These are phyloP conservation scores for Hericium coralloides DNA, from an alignment of 768 basidiomycete species.

Conservation along the genomic window DNA sequence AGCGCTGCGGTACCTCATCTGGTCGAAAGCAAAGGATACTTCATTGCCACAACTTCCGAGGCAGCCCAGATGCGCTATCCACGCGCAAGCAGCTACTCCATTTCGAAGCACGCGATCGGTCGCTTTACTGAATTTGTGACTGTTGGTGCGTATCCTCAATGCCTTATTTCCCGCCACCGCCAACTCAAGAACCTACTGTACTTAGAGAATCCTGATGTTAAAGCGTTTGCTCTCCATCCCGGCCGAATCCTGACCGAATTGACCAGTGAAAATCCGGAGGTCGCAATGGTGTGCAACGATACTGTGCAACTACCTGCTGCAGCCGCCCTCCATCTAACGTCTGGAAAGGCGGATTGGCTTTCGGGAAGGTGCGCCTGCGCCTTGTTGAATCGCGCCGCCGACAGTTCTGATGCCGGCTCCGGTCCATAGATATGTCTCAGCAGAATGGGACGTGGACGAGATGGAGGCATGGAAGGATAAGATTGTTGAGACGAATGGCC, in stretches of 20 bases:
- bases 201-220: slow-evolving; percentile 2
- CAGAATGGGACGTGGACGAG: too few relatives aligned
- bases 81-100: background rate
- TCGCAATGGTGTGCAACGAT: background rate
- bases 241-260: background rate
- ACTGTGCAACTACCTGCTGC: background rate
- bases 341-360: slow-evolving; percentile 6
- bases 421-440: too few relatives aligned
- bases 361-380: slow-evolving; percentile 1
- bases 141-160: background rate
- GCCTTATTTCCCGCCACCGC: background rate
- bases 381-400: too few relatives aligned
- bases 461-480: too few relatives aligned
- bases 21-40: slow-evolving; percentile 1
- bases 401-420: too few relatives aligned
- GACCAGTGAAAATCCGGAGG: background rate
- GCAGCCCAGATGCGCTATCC: slow-evolving; percentile 3
- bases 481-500: too few relatives aligned
- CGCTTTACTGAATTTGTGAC: slow-evolving; percentile 3
- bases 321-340: background rate
- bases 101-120: slow-evolving; percentile 1
- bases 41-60: background rate
- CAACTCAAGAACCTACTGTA: background rate
- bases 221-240: slow-evolving; percentile 2
- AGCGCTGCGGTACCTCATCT: background rate